Evolutionary conservation across 306 rosid species (phyloP), one percentile per base, ranked within the genome.

Genomic region (Benincasa hispida): DNA sequence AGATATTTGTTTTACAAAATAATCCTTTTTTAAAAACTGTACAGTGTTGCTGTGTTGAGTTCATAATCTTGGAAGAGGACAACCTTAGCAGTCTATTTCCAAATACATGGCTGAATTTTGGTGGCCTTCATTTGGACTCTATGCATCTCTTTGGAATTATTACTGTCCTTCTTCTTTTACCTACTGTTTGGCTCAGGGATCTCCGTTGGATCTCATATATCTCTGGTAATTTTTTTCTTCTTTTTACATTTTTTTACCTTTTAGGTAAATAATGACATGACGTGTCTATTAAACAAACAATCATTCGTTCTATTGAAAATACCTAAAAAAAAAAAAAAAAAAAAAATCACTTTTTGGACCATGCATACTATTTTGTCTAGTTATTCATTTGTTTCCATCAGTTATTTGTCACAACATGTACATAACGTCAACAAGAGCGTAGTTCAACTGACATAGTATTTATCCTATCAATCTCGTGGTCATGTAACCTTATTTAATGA

Each of bases 1-100:
- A 37, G 8, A 37, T 37, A 37, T 37, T 7, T 37, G 6, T 5
- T 37, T n/a, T n/a, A n/a, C n/a, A n/a, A n/a, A n/a, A n/a, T n/a
- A n/a, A n/a, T n/a, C n/a, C n/a, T n/a, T n/a, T n/a, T n/a, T n/a
- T n/a, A n/a, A n/a, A n/a, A n/a, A n/a, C n/a, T 41, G 4, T 74
- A 85, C 85, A 90, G 98, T 83, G 87, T 81, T 90, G 86, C 75
- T 91, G 96, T 73, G 88, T 93, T 79, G 95, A 93, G 65, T 89
- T 84, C 79, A 89, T 93, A 54, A 91, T 87, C 83, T 78, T 91
- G 82, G 98, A 91, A 90, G 95, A 92, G 61, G 96, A 93, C 77
- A 93, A 91, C 69, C 96, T 93, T 53, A 76, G 88, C 13, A 84
- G 89, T 63, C 76, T 91, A 79, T 93, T 89, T 82, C 92, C 95